Evolutionary conservation across 1,284 basidiomycete species (phyloP), one percentile per base, ranked within the genome.

Genomic region (Tilletia setariae): DNA sequence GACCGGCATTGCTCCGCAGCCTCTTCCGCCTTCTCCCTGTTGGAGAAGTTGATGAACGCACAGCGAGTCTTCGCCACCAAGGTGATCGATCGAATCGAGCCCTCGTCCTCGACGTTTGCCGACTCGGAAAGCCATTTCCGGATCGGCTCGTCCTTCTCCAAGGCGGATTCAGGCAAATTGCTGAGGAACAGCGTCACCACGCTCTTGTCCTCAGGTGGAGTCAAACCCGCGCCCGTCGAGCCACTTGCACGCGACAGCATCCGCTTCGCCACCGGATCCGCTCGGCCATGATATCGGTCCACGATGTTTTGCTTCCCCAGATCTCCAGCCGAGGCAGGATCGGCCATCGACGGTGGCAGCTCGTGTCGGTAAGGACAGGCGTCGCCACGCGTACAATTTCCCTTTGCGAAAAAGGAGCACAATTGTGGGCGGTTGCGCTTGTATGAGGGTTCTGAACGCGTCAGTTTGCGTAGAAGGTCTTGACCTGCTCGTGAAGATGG

Each of bases 301-400:
- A 91, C 89, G 66, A 97, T 90, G 78, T 91, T 95, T 84, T 98
- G 93, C 79, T 92, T 90, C n/a, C 90, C 87, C 62, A 94, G 83
- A 53, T 53, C 51, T 15, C 51, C 51, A 21, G 51, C 51, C 6
- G 23, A 21, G 13, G 51, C 51, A 59, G 90, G 91, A 72, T 90
- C 91, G 72, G 93, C 88, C 30, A 87, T 86, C 35, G 65, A 23
- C 23, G 61, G 49, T 0, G 93, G 93, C 80, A 90, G 87, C 82
- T 98, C 96, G 79, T 98, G 96, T 86, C 90, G 86, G 84, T 93
- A 98, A 0, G 96, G 96, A 83, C 96, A 99, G 69, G 92, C 93
- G 28, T 86, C 85, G 6, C 96, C 96, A 47, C 96, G 88, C 49
- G 87, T 93, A 82, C 96, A 99, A 69, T 93, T 91, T 0, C 96